Evolutionary conservation across 1,139 yeast genomes (phyloP).

Genomic region (Groenewaldozyma sp.): DNA sequence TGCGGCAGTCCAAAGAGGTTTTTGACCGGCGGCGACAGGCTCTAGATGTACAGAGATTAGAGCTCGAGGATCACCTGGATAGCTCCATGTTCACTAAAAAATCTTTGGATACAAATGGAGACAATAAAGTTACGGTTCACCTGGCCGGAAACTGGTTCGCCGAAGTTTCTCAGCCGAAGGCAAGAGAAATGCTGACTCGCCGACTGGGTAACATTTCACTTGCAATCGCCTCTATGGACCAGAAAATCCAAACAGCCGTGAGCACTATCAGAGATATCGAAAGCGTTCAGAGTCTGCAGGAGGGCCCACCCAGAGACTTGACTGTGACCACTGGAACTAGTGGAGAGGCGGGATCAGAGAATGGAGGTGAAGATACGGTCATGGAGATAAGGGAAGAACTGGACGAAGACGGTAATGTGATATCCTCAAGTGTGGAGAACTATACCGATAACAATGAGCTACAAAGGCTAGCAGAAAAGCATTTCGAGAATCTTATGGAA

Average conservation of each 20-base stretch:
- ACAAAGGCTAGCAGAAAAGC: conserved; percentile 1
- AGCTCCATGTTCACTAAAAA: no score
- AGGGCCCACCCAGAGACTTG: background rate
- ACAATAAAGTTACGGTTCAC: background rate
- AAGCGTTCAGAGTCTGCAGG: no score
- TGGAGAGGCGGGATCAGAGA: conserved; percentile 8
- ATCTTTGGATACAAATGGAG: no score
- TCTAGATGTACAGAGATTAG: no score
- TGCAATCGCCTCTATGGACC: background rate
- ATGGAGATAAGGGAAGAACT: conserved; percentile 82
- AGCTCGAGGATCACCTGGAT: no score
- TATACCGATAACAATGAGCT: conserved; percentile 12
- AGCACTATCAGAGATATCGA: background rate
- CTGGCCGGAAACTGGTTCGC: conserved; percentile 1
- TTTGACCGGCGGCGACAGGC: no score
- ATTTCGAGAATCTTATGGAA: conserved; percentile 2
- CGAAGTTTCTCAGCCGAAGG: background rate
- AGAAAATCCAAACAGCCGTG: background rate
- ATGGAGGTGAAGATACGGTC: conserved; percentile 45
- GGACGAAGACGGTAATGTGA: conserved; percentile 68
- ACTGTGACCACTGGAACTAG: background rate
- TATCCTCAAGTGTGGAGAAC: conserved; percentile 27
- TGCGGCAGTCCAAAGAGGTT: no score
- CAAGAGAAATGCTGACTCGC: background rate
- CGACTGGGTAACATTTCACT: background rate